Evolutionary conservation across 116 monocot species (phyloP), one percentile per base, ranked within the genome.

Genomic region (Phalaenopsis hybrid): DNA sequence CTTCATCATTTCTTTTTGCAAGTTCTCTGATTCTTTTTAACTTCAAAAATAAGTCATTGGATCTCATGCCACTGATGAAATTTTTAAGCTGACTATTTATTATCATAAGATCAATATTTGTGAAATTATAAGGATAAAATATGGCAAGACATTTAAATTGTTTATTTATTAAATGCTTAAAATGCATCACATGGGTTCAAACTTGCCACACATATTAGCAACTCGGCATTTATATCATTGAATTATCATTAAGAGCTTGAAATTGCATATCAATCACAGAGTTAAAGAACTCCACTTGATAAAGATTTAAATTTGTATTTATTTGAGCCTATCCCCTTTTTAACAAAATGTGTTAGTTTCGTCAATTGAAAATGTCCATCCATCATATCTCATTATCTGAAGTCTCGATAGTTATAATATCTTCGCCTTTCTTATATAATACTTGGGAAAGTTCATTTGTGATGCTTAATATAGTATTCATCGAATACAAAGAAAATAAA

Each of bases 231-330:
- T 13, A 37, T 70, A 1, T 72, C 72, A 70, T 12, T 48, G 11
- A 81, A 81, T 67, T 33, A 49, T 79, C 57, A 34, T 79, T 61
- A 17, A 79, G 63, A 13, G 61, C 79, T 79, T 79, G 79, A 13
- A 79, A 21, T 72, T 81, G 81, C 70, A 69, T 28, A 50, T 70
- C 81, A 5, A 81, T 23, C 15, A 21, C 20, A 17, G 23, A 5
- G 25, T 78, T 55, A 18, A 78, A 1, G 1, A 78, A 18, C 2
- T 10, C 50, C 4, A 78, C 50, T 20, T 10, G 50, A 78, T 52
- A 70, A 10, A 25, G 69, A 23, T 70, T 4, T 20, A 28, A 17
- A 55, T 51, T 78, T 55, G 78, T 57, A 4, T 21, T 51, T 51
- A 28, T 15, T 78, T 78, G 11, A 6, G 9, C 16, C 51, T 57